Conservation (phyloP, 345 rosid species). For the Moricandia arvensis region DNA sequence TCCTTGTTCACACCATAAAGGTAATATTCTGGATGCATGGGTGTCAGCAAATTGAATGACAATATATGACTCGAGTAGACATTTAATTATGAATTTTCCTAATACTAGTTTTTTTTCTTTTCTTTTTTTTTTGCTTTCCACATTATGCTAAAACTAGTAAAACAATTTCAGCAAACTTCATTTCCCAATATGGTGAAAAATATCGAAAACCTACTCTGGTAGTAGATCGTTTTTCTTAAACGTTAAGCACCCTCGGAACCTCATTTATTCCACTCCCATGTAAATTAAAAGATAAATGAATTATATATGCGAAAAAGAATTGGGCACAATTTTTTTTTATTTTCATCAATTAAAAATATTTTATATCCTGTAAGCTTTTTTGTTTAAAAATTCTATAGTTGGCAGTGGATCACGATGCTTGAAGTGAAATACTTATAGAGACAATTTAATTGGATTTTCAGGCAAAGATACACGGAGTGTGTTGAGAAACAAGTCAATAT, state of each 20-base stretch:
- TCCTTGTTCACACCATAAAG: neutral
- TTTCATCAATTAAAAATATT: neutral
- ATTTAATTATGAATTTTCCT: neutral
- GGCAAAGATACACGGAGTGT: slow-evolving; percentile 19
- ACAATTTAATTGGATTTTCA: neutral
- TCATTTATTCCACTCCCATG: neutral
- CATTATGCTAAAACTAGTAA: neutral
- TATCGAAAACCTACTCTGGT: neutral
- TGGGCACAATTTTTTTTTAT: no score
- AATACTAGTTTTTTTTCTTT: neutral
- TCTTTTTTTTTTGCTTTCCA: neutral
- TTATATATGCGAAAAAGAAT: no score
- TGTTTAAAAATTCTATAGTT: neutral
- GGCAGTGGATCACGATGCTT: slow-evolving; percentile 1
- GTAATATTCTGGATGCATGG: slow-evolving; percentile 27
- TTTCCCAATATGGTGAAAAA: neutral
- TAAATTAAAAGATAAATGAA: no score
- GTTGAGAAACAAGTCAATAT: slow-evolving; percentile 33
- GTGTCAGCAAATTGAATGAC: slow-evolving; percentile 31
- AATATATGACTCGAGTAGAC: slow-evolving; percentile 17
- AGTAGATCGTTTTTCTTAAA: no score
- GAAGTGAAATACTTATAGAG: neutral
- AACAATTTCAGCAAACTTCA: neutral
- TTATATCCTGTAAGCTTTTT: neutral
- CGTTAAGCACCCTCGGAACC: no score